Evolutionary conservation across 164 flowering plant species (phyloP).

Genomic region (Magnolia sinica): DNA sequence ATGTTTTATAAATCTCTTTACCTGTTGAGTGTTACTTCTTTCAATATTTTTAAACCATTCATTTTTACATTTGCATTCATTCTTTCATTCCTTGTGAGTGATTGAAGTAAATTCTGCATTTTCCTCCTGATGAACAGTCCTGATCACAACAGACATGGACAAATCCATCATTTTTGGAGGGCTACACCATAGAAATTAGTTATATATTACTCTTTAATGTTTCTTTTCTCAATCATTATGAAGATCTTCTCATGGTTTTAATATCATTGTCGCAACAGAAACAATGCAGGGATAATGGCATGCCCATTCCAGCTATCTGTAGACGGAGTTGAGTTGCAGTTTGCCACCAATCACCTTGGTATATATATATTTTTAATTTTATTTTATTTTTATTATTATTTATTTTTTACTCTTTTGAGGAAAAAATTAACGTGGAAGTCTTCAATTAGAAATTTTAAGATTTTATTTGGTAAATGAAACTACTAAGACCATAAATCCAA

Average conservation of each 20-base stretch:
- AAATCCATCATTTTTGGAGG: background rate
- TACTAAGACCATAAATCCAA: too few species aligned
- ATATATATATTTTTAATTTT: background rate
- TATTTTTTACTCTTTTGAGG: too few species aligned
- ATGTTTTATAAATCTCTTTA: too few species aligned
- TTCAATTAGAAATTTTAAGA: too few species aligned
- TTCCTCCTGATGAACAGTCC: background rate
- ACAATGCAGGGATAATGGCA: conserved; percentile 78
- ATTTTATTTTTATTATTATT: too few species aligned
- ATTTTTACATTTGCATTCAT: too few species aligned
- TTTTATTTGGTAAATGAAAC: too few species aligned
- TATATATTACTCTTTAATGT: background rate
- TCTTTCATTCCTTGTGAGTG: too few species aligned
- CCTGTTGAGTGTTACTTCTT: too few species aligned
- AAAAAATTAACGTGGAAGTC: too few species aligned
- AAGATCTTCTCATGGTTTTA: background rate
- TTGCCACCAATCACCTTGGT: conserved; percentile 80
- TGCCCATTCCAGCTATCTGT: conserved; percentile 62
- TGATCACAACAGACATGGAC: background rate
- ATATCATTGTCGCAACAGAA: conserved; percentile 30
- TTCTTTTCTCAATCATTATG: background rate
- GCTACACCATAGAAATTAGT: background rate
- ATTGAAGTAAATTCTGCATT: too few species aligned
- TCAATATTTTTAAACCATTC: too few species aligned
- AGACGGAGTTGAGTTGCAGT: conserved; percentile 69